Evolutionary conservation across 129 eudicot genomes (phyloP).

Genomic region (Lactuca sativa): DNA sequence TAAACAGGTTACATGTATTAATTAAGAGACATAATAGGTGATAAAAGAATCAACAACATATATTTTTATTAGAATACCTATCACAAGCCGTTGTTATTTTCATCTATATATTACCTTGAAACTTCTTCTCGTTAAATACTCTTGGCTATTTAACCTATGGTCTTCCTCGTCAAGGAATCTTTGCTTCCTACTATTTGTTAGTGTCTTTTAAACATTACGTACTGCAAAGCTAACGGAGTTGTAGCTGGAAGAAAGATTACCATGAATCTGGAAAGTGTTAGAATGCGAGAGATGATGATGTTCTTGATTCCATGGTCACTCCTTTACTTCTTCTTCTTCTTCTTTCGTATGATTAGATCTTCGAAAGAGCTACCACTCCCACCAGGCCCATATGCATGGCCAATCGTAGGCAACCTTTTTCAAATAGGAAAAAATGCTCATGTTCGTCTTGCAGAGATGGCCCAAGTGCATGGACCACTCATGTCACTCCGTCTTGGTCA

Average conservation of each 20-base stretch:
- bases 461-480: slow-evolving; percentile 45
- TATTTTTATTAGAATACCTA: too few relatives aligned
- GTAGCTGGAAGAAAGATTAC: background rate
- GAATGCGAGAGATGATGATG: background rate
- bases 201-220: background rate
- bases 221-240: too few relatives aligned
- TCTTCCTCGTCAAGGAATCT: too few relatives aligned
- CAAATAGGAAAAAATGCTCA: slow-evolving; percentile 33
- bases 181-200: too few relatives aligned
- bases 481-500: slow-evolving; percentile 36
- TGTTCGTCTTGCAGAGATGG: slow-evolving; percentile 28
- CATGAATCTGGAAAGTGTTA: background rate
- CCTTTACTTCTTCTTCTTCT: background rate
- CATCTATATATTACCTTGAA: background rate
- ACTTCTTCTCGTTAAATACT: background rate
- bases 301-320: slow-evolving; percentile 14
- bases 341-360: background rate
- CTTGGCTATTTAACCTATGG: too few relatives aligned
- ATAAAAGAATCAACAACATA: too few relatives aligned
- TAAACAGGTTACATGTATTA: too few relatives aligned
- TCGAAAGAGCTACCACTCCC: slow-evolving; percentile 35
- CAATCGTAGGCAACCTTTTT: slow-evolving; percentile 41
- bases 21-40: too few relatives aligned
- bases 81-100: too few relatives aligned
- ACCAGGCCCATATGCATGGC: slow-evolving; percentile 58